Percentiles rank a stretch among this genome's conserved stretches.
phyloP scores from a whole-genome alignment of 495 filamentous ascomycete species.

The Hyphodiscus hymeniophilus region DNA sequence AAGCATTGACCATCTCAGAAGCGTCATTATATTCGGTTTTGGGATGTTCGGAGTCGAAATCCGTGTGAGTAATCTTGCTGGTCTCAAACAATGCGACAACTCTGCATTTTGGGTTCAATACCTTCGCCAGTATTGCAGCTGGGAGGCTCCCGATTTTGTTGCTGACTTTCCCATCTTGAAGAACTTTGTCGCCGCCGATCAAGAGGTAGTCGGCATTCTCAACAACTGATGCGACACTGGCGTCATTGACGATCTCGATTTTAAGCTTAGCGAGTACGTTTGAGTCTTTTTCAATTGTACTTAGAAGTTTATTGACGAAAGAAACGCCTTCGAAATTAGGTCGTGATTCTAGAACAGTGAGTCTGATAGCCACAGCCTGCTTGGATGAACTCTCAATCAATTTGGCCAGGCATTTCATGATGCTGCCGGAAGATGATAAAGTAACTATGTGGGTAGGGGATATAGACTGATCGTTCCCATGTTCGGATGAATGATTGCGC shows the following conservation, averaged over 20 bases:
- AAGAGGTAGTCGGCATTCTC: constrained; percentile 42
- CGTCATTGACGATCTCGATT: constrained; percentile 51
- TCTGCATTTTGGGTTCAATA: constrained; percentile 32
- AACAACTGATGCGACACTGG: constrained; percentile 46
- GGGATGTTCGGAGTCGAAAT: constrained; percentile 16
- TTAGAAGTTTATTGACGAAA: constrained; percentile 40
- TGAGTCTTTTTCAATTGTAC: constrained; percentile 22
- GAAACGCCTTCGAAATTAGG: constrained; percentile 57
- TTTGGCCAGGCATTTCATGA: constrained; percentile 32
- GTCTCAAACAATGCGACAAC: constrained; percentile 48
- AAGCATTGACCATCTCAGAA: constrained; percentile 37
- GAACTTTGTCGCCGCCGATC: constrained; percentile 56
- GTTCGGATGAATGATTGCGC: constrained; percentile 16
- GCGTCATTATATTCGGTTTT: constrained; percentile 26
- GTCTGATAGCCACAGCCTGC: constrained; percentile 32
- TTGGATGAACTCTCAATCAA: too few relatives aligned
- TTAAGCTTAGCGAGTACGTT: constrained; percentile 18
- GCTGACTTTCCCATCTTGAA: constrained; percentile 44
- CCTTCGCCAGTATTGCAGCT: constrained; percentile 39
- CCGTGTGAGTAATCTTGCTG: constrained; percentile 49
- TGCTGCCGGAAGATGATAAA: constrained; percentile 53
- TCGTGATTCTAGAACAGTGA: constrained; percentile 57
- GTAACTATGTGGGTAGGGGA: constrained; percentile 40
- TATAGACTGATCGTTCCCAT: constrained; percentile 1
- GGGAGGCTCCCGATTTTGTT: constrained; percentile 62